These are phyloP conservation scores for Exophiala dermatitidis DNA, from an alignment of 2,329 filamentous ascomycete genomes.

Conservation along the genomic window DNA sequence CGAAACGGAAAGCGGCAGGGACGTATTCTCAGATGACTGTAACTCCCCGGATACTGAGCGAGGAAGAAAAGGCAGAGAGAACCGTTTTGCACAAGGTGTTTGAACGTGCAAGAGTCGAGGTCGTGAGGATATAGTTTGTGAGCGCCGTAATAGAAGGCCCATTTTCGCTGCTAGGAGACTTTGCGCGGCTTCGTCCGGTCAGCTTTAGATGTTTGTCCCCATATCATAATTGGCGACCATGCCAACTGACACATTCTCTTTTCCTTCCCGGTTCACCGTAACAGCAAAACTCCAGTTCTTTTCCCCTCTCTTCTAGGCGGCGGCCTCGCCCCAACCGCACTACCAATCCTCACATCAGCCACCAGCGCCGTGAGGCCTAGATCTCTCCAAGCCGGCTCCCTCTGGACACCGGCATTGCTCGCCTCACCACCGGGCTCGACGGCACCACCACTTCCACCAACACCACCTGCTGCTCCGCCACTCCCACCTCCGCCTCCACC, in stretches of 20 bases:
- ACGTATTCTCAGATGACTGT: conserved; percentile 78
- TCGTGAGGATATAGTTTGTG: conserved; percentile 60
- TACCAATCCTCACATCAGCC: conserved; percentile 4
- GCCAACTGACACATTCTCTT: not conserved
- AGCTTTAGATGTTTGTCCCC: not conserved
- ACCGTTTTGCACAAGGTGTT: conserved; percentile 69
- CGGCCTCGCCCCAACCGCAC: conserved; percentile 6
- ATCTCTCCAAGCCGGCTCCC: conserved; percentile 48
- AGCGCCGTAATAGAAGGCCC: not conserved
- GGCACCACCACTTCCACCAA: conserved; percentile 5
- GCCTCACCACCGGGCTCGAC: conserved; percentile 14
- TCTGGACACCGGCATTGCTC: conserved; percentile 18
- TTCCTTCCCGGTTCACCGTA: conserved; percentile 12
- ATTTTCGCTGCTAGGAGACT: not conserved
- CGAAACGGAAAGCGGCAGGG: conserved; percentile 75
- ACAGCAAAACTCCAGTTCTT: conserved; percentile 16
- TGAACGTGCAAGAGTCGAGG: conserved; percentile 77
- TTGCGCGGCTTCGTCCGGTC: not conserved
- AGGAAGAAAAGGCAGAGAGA: conserved; percentile 51
- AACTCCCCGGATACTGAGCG: conserved; percentile 54
- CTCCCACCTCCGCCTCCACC: conserved; percentile 30
- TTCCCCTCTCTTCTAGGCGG: conserved; percentile 12
- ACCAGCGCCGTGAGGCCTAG: conserved; percentile 37
- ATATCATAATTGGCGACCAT: not conserved
- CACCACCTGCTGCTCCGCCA: conserved; percentile 8